phyloP scores from a whole-genome alignment of 1,139 yeast species.

The Saccharomyces pastorianus region DNA sequence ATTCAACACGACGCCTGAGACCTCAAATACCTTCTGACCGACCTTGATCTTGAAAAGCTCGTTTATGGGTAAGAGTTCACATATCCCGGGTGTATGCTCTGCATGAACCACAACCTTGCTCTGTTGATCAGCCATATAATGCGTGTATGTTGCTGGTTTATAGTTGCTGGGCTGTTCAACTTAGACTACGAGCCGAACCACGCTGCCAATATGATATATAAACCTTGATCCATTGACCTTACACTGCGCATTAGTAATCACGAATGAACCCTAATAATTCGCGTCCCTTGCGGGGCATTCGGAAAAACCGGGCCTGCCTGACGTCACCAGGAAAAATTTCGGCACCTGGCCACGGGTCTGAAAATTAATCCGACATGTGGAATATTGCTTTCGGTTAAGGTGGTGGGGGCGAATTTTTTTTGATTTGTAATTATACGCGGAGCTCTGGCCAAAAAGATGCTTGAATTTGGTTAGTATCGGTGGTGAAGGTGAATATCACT shows the following conservation, averaged over 20 bases:
- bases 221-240: not conserved
- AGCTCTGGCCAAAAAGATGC: not conserved
- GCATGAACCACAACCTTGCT: not conserved
- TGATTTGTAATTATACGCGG: not conserved
- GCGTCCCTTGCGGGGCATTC: not conserved
- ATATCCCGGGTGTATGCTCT: not conserved
- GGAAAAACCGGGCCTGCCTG: not conserved
- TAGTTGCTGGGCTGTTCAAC: not conserved
- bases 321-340: not conserved
- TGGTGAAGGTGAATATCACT: not conserved
- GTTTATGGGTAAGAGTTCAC: constrained; percentile 50
- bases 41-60: constrained; percentile 62
- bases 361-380: not conserved
- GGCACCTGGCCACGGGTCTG: not conserved
- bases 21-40: constrained; percentile 48
- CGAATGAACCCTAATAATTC: not conserved
- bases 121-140: not conserved
- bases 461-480: not conserved
- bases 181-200: too few species aligned
- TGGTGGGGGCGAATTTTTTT: not conserved
- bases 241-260: not conserved
- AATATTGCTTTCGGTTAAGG: not conserved
- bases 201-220: too few species aligned
- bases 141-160: not conserved
- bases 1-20: constrained; percentile 73